These are phyloP conservation scores for Pythium plurisporium DNA, from an alignment of 352 stramenopile genomes.

Conservation along the genomic window DNA sequence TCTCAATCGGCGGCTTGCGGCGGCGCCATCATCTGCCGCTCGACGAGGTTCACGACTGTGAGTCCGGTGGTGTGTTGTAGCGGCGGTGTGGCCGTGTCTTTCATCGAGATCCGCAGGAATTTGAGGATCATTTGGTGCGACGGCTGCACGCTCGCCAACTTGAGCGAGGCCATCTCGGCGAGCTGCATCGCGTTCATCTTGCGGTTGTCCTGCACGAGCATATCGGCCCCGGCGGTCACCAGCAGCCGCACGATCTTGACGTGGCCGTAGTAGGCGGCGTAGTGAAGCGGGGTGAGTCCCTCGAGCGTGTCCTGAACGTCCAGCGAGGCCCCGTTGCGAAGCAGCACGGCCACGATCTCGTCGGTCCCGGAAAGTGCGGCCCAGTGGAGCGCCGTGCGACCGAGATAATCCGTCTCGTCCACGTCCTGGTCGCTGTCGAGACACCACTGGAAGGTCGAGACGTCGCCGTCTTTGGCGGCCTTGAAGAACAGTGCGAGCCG, in stretches of 20 bases:
- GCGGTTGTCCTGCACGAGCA: constrained; percentile 45
- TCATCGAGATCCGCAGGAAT: constrained; percentile 77
- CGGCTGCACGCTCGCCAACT: constrained; percentile 69
- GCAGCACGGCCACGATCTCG: constrained; percentile 52
- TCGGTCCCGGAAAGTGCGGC: constrained; percentile 49
- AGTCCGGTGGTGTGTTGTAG: constrained; percentile 71
- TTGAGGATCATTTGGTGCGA: constrained; percentile 84
- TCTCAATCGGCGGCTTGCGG: constrained; percentile 23
- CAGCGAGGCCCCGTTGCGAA: constrained; percentile 62
- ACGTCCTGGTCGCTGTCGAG: constrained; percentile 52
- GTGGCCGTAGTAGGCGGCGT: constrained; percentile 71
- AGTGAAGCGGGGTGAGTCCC: constrained; percentile 59
- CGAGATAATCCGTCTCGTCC: constrained; percentile 61
- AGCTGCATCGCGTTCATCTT: constrained; percentile 70
- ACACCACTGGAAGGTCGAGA: constrained; percentile 50
- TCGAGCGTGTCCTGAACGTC: constrained; percentile 58
- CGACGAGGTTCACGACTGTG: constrained; percentile 59
- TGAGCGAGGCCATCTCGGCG: constrained; percentile 70
- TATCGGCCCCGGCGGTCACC: constrained; percentile 46
- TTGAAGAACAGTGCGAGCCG: constrained; percentile 64
- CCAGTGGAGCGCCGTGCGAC: constrained; percentile 64
- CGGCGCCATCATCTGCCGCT: constrained; percentile 52
- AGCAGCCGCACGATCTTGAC: constrained; percentile 64
- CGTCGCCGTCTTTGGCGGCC: constrained; percentile 40
- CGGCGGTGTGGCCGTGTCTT: constrained; percentile 61